Evolutionary conservation across 2,329 filamentous ascomycete genomes (phyloP), one percentile per base, ranked within the genome.

Genomic region (Shiraia sp.): DNA sequence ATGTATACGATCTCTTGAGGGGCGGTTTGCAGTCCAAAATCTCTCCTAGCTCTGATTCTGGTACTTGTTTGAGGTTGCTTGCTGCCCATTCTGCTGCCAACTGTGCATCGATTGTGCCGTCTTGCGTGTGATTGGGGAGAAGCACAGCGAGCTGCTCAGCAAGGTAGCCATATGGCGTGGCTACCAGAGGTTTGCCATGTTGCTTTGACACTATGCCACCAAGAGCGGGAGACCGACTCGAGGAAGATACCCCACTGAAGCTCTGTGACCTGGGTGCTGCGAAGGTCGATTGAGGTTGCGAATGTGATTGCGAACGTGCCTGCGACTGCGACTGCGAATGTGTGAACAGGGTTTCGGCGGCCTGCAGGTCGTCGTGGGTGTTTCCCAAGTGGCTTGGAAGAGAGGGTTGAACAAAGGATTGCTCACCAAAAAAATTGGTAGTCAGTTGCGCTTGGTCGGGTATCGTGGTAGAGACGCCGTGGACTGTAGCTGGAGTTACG

Each of bases 391-490:
- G 57, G 43, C 38, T 35, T 4, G 48, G 48, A 27, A 47, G 42
- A 22, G 40, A 36, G 4, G 53, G 34, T 19, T 42, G 42, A 0
- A 45, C 32, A 23, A 57, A 64, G 22, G 38, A 35, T 13, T 49
- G 52, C 27, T 66, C 62, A 42, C 39, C 34, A 42, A 52, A 51
- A 48, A 61, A 64, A 46, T 38, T 47, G 23, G 52, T 53, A 28
- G 65, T 57, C 5, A 63, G 55, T 14, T 60, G 59, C 6, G 65
- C 41, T 28, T 66, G 63, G 45, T 67, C 61, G 15, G 63, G 57
- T 24, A 68, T 61, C 4, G 65, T 68, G 38, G 63, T 61, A 2
- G 65, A 65, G 26, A 68, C 61, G 13, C 56, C 45, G 43, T 68
- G 64, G 22, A 69, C 57, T 2, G 57, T 66, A 13, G 64, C 51